A percentile compares a stretch with the other conserved stretches of the same genome.
Evolutionary conservation across 148 eudicot species (phyloP).

Genomic region (Limonium bicolor): DNA sequence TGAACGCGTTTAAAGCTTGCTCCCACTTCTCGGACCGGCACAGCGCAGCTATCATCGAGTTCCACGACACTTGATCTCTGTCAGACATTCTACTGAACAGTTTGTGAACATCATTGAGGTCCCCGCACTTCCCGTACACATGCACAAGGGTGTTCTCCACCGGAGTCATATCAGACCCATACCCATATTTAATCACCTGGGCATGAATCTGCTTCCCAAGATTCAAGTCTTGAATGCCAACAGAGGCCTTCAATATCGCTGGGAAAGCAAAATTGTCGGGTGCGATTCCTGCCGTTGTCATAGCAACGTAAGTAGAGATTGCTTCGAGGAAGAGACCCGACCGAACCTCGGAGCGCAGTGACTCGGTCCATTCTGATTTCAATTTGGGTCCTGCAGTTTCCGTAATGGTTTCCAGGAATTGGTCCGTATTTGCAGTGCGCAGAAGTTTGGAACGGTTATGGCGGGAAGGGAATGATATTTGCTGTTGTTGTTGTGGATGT

Average conservation of each 20-base stretch:
- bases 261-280: constrained; percentile 68
- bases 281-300: constrained; percentile 22
- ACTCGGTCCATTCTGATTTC: constrained; percentile 48
- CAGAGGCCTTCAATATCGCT: constrained; percentile 46
- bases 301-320: constrained; percentile 45
- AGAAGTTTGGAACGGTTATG: neutral
- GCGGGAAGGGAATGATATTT: neutral
- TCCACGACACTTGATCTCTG: constrained; percentile 82
- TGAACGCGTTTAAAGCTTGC: constrained; percentile 43
- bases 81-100: constrained; percentile 59
- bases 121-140: constrained; percentile 64
- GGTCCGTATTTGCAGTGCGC: no score
- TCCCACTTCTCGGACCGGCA: constrained; percentile 58
- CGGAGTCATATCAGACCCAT: constrained; percentile 17
- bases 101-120: constrained; percentile 25
- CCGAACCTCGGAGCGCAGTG: constrained; percentile 47
- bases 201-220: constrained; percentile 53
- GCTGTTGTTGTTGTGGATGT: neutral
- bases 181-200: constrained; percentile 45
- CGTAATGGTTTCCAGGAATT: constrained; percentile 15
- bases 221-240: constrained; percentile 31
- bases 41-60: constrained; percentile 52
- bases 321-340: constrained; percentile 38
- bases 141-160: constrained; percentile 64
- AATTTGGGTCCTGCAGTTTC: constrained; percentile 14